Evolutionary conservation across 257 asterid genomes (phyloP), one percentile per base, ranked within the genome.

Genomic region (Plantago major): DNA sequence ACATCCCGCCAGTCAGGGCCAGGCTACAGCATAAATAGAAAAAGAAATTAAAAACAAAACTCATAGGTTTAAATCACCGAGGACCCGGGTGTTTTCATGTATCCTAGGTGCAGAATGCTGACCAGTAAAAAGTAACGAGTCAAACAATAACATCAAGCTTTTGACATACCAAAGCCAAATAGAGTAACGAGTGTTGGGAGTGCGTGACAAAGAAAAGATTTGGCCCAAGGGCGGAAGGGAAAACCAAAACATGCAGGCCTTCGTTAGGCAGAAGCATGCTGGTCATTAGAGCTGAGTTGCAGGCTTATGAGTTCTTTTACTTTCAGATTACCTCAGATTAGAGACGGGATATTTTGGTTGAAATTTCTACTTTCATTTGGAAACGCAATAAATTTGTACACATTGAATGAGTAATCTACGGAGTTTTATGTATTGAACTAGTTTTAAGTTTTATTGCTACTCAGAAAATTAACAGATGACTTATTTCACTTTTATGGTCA

Each of bases 1-100:
- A 92, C 79, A 67, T 83, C 97, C 17, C 73, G 80, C 99, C 99
- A 92, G 42, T 72, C 75, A 60, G 90, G 76, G 58, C 99, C 99
- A 72, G 94, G 97, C 99, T 91, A 73, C 72, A 82, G 74, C 72
- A 68, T 38, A 67, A 62, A 18, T 67, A 58, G 42, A 63, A 63
- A 78, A 67, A 72, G 14, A 58, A 55, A 30, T 49, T 58, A 60
- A 67, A 65, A 62, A 70, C 43, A 63, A 64, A 43, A 52, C 26
- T 53, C 50, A 13, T 26, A 46, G 11, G 51, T 48, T 52, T 50
- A 55, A 58, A 40, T 54, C 26, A 75, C 56, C 22, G 19, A 38
- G 65, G 40, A 65, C 38, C 66, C 14, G 51, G 58, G n/a, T n/a
- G n/a, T n/a, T n/a, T n/a, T n/a, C n/a, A n/a, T n/a, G n/a, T n/a